Conservation (phyloP, 1,139 yeast genomes). For the Taiozyma sp. region DNA sequence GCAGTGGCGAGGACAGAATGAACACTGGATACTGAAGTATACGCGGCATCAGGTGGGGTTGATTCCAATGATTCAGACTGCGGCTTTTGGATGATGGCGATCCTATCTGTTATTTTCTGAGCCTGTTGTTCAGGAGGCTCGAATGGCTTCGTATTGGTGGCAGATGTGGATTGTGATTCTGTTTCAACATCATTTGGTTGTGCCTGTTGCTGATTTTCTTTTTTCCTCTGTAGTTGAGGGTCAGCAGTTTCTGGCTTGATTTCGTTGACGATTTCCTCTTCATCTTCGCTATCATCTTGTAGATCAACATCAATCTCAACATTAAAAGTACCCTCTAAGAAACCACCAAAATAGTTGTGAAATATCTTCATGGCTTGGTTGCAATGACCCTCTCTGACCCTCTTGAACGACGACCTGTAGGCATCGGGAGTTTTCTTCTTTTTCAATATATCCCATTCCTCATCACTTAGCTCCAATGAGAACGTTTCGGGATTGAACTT, state of each 20-base stretch:
- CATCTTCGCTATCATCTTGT: background rate
- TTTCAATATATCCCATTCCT: background rate
- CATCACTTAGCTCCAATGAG: background rate
- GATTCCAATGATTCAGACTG: background rate
- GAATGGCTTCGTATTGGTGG: background rate
- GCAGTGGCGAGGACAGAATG: background rate
- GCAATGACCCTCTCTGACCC: background rate
- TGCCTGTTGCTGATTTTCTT: background rate
- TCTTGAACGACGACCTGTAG: background rate
- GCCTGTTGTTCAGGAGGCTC: background rate
- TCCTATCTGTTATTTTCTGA: background rate
- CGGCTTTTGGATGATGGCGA: background rate
- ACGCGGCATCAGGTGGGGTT: background rate
- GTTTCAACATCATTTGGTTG: background rate
- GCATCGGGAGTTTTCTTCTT: background rate
- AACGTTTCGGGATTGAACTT: background rate
- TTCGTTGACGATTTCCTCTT: background rate
- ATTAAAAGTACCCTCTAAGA: background rate
- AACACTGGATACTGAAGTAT: background rate
- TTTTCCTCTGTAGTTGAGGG: background rate
- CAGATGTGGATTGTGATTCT: background rate
- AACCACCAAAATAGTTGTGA: background rate
- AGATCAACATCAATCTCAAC: background rate
- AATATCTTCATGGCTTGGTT: background rate
- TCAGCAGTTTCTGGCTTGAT: background rate